phyloP scores from a whole-genome alignment of 2,329 filamentous ascomycete genomes.

The Daldinia eschscholtzii region DNA sequence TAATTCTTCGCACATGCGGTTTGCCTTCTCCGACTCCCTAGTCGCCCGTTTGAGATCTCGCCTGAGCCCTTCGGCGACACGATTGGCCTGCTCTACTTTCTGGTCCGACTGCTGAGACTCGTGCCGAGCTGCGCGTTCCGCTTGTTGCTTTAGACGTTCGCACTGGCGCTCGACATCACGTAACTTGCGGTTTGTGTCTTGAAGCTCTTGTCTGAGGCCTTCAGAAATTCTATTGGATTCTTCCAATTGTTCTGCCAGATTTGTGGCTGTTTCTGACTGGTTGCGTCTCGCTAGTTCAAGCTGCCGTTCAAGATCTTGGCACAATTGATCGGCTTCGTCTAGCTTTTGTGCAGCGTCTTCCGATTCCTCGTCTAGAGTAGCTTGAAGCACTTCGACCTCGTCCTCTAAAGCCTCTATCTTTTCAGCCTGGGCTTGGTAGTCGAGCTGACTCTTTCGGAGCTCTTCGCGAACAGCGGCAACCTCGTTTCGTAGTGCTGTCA shows the following conservation, averaged over 20 bases:
- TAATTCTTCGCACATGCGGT: constrained; percentile 61
- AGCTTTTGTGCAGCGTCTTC: constrained; percentile 67
- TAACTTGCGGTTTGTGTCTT: constrained; percentile 75
- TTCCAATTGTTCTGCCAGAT: constrained; percentile 43
- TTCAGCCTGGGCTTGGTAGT: constrained; percentile 71
- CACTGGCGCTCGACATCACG: constrained; percentile 68
- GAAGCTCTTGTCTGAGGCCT: constrained; percentile 55
- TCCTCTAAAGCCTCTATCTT: constrained; percentile 78
- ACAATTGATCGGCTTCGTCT: constrained; percentile 60
- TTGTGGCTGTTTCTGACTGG: constrained; percentile 42
- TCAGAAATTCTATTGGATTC: constrained; percentile 52
- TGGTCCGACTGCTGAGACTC: constrained; percentile 59
- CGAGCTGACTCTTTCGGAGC: constrained; percentile 74
- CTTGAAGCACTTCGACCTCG: constrained; percentile 80
- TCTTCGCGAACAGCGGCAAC: constrained; percentile 76
- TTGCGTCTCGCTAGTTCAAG: constrained; percentile 52
- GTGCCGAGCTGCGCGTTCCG: constrained; percentile 55
- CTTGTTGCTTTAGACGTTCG: constrained; percentile 46
- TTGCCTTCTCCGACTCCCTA: constrained; percentile 64
- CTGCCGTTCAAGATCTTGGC: constrained; percentile 59
- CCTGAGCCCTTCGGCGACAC: constrained; percentile 42
- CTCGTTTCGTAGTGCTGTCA: constrained; percentile 75
- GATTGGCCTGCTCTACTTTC: constrained; percentile 57
- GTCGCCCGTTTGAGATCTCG: constrained; percentile 55
- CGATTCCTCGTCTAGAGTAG: constrained; percentile 73